Conservation (phyloP, 441 rosid genomes). For the Eugenia klotzschiana region DNA sequence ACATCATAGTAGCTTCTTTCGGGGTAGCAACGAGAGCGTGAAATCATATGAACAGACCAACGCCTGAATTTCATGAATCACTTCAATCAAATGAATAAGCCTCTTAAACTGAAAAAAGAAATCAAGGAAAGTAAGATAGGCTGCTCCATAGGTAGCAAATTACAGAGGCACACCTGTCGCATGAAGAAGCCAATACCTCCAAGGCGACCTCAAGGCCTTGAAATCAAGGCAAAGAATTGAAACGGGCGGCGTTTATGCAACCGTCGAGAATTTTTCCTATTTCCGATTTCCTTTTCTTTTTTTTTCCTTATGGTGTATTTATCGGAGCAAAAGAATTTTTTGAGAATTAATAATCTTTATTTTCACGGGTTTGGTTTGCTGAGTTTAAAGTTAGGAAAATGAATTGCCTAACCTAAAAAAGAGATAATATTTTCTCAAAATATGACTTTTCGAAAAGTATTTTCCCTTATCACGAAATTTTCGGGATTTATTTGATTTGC, state of each 20-base stretch:
- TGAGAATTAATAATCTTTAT: too few species aligned
- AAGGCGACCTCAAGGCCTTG: conserved; percentile 14
- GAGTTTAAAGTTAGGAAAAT: not conserved
- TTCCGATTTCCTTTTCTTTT: not conserved
- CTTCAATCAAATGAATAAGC: not conserved
- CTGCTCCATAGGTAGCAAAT: not conserved
- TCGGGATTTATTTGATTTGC: too few species aligned
- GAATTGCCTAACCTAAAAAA: not conserved
- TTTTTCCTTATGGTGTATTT: not conserved
- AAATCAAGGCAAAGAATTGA: not conserved
- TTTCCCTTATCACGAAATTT: not conserved
- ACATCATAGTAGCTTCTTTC: conserved; percentile 49
- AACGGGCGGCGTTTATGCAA: not conserved
- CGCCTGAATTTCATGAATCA: not conserved
- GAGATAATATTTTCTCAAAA: not conserved
- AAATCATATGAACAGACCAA: not conserved
- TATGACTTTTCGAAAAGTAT: not conserved
- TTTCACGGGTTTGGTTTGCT: not conserved
- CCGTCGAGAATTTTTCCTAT: not conserved
- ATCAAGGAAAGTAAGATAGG: not conserved
- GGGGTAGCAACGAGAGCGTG: conserved; percentile 27
- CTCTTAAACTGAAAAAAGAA: not conserved
- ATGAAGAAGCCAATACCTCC: conserved; percentile 34
- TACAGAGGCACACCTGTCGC: conserved; percentile 37
- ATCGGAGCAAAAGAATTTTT: not conserved